A percentile compares a stretch with the other conserved stretches of the same genome.
phyloP scores from a whole-genome alignment of 371 early-diverging fungal genomes.

The Nosema granulosis region DNA sequence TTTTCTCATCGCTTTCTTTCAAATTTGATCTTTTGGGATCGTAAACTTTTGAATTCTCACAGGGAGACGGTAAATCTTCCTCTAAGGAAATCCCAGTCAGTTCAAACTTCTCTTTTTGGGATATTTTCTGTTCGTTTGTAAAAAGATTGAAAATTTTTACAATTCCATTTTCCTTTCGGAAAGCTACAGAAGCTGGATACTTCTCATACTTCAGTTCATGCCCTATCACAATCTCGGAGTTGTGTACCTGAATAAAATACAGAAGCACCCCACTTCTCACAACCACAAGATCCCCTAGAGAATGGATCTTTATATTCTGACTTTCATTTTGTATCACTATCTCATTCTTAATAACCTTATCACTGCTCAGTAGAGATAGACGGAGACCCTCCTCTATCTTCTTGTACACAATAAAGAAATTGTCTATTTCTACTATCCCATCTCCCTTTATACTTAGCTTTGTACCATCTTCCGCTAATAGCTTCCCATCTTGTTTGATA shows the following conservation, averaged over 20 bases:
- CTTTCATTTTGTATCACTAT: background rate
- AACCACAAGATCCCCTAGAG: background rate
- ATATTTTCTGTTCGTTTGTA: background rate
- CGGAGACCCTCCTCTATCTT: background rate
- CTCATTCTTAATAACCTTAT: background rate
- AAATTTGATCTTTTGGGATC: background rate
- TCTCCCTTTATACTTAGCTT: conserved; percentile 24
- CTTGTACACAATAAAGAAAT: conserved; percentile 20
- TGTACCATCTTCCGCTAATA: conserved; percentile 7
- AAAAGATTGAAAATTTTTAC: background rate
- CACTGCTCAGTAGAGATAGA: background rate
- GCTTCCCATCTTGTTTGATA: background rate
- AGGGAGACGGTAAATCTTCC: background rate
- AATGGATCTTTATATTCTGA: background rate
- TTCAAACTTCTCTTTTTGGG: too few relatives aligned
- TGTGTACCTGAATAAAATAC: conserved; percentile 9
- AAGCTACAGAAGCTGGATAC: background rate
- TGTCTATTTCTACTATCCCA: conserved; percentile 7
- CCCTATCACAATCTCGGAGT: conserved; percentile 4
- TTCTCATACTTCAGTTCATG: background rate
- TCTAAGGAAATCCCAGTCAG: too few relatives aligned
- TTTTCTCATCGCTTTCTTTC: background rate
- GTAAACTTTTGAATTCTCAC: background rate
- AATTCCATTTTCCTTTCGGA: conserved; percentile 6
- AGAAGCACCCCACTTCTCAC: background rate